Evolutionary conservation across 768 basidiomycete genomes (phyloP), one percentile per base, ranked within the genome.

Genomic region (Hortiboletus campestris): DNA sequence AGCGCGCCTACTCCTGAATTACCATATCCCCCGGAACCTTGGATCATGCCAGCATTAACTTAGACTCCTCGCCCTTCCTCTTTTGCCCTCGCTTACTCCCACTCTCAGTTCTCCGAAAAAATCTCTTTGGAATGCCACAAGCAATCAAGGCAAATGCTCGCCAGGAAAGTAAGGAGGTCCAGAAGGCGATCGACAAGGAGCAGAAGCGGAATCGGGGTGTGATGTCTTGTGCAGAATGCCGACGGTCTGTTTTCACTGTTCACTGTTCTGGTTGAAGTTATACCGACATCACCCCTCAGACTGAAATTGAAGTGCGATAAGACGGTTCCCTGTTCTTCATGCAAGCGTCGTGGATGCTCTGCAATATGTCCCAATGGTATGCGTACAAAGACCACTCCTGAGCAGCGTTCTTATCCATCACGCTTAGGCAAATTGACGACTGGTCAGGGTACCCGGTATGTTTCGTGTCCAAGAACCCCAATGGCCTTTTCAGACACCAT

Each of bases 301-400:
- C 75, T 88, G 39, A 87, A 88, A 65, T 67, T 88, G 42, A 87
- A 85, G 69, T 90, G 88, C 69, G 86, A 89, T 72, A 90, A 89
- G 70, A 86, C 80, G 4, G 80, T 78, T 13, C 77, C 76, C 1
- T 79, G 79, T 59, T 73, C 76, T 1, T 80, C 77, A 6, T 86
- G 88, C 68, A 88, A 84, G 65, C 82, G 88, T 40, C 76, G 88
- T 61, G 88, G 88, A 29, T 90, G 88, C 63, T 81, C 84, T 6
- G 84, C 84, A 12, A 90, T 91, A 51, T 91, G 89, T 71, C 88
- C 87, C 4, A 89, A 89, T 62, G 88, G 74, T 67, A 56, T 16
- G 57, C 32, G 8, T 34, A 16, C 28, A 40, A 8, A n/a, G 17
- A 13, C 28, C 16, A 6, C 29, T 0, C 6, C 19, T 16, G n/a